Percentiles rank a stretch among this genome's conserved stretches.
Evolutionary conservation across 179 eudicot genomes (phyloP).

Genomic region (Nepenthes alata): DNA sequence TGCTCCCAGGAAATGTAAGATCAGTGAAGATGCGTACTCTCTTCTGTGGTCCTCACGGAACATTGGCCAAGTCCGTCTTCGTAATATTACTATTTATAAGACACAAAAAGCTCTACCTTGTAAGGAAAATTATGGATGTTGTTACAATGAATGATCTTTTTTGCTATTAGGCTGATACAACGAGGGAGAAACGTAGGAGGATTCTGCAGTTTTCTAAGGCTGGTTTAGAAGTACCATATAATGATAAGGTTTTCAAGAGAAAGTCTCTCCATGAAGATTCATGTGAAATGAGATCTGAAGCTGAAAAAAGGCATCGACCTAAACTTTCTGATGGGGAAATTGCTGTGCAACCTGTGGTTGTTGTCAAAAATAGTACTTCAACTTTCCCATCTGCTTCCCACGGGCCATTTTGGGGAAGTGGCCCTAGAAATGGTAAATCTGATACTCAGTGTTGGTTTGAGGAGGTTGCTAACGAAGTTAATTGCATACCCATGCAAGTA

Average conservation of each 20-base stretch:
- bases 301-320: slow-evolving; percentile 5
- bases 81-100: neutral
- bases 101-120: too few relatives aligned
- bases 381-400: slow-evolving; percentile 15
- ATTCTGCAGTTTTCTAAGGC: slow-evolving; percentile 54
- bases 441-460: slow-evolving; percentile 10
- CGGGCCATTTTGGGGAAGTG: slow-evolving; percentile 11
- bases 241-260: slow-evolving; percentile 31
- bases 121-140: neutral
- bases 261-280: slow-evolving; percentile 13
- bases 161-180: slow-evolving; percentile 52
- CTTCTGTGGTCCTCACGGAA: slow-evolving; percentile 56
- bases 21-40: slow-evolving; percentile 54
- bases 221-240: slow-evolving; percentile 45
- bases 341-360: slow-evolving; percentile 10
- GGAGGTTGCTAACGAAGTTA: slow-evolving; percentile 18
- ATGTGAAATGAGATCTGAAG: slow-evolving; percentile 18
- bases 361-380: slow-evolving; percentile 7
- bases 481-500: slow-evolving; percentile 5
- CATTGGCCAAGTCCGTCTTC: slow-evolving; percentile 65
- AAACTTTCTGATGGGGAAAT: slow-evolving; percentile 8
- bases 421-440: slow-evolving; percentile 8
- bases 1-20: slow-evolving; percentile 46
- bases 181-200: slow-evolving; percentile 60
- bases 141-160: slow-evolving; percentile 3